These are phyloP conservation scores for Drechslerella dactyloides DNA, from an alignment of 2,329 filamentous ascomycete genomes.

Conservation along the genomic window DNA sequence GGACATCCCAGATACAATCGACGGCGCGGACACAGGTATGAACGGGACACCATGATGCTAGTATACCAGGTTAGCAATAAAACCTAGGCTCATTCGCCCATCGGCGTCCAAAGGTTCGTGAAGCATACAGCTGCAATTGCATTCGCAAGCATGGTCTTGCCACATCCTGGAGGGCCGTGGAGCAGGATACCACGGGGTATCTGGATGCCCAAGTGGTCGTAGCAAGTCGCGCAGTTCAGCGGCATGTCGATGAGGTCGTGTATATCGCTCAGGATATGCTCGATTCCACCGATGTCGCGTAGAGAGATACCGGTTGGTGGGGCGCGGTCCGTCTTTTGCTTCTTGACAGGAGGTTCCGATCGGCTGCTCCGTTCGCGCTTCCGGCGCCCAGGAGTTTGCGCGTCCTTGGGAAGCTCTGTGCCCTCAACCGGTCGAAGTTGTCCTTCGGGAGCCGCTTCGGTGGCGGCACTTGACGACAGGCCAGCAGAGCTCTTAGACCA, in stretches of 20 bases:
- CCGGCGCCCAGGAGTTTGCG: constrained; percentile 50
- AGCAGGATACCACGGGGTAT: constrained; percentile 77
- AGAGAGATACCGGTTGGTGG: constrained; percentile 73
- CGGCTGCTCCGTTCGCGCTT: constrained; percentile 53
- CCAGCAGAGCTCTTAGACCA: constrained; percentile 59
- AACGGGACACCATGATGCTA: constrained; percentile 73
- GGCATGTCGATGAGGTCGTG: constrained; percentile 76
- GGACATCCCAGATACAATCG: constrained; percentile 83
- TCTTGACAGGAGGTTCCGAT: constrained; percentile 62
- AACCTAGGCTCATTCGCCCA: background rate
- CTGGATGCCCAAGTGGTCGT: constrained; percentile 69
- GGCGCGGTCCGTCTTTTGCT: constrained; percentile 71
- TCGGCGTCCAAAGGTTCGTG: background rate
- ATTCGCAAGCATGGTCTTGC: constrained; percentile 83
- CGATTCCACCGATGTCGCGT: constrained; percentile 76
- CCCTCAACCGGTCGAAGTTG: constrained; percentile 49
- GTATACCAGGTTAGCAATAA: background rate
- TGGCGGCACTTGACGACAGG: constrained; percentile 55
- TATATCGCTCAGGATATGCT: constrained; percentile 72
- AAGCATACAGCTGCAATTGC: constrained; percentile 70
- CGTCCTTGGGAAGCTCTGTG: constrained; percentile 45
- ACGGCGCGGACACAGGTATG: constrained; percentile 80
- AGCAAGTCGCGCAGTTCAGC: constrained; percentile 71
- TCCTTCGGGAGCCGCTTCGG: constrained; percentile 49
- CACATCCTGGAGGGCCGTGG: constrained; percentile 83